Evolutionary conservation across 345 rosid genomes (phyloP).

Genomic region (Citrus cavaleriei): DNA sequence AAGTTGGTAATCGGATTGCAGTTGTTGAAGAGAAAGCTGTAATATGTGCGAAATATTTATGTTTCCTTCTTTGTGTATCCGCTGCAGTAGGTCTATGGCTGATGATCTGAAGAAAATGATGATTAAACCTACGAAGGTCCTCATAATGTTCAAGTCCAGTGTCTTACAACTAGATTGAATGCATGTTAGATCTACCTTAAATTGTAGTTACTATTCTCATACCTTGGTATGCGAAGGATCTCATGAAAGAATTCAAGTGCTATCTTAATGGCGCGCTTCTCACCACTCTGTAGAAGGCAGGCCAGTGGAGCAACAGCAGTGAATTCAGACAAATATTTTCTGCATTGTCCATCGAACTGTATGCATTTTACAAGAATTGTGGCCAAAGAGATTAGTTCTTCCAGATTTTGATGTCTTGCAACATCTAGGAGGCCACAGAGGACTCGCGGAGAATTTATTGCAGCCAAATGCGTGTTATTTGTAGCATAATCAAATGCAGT

Average conservation of each 20-base stretch:
- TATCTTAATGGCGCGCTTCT: constrained; percentile 41
- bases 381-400: constrained; percentile 59
- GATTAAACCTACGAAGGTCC: constrained; percentile 2
- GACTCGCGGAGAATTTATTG: constrained; percentile 63
- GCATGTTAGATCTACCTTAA: neutral
- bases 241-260: constrained; percentile 81
- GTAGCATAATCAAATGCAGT: constrained; percentile 80
- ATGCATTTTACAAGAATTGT: constrained; percentile 78
- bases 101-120: constrained; percentile 54
- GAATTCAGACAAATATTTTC: constrained; percentile 48
- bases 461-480: constrained; percentile 65
- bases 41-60: constrained; percentile 37
- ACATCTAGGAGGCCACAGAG: constrained; percentile 62
- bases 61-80: constrained; percentile 56
- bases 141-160: neutral
- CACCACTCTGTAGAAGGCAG: constrained; percentile 48
- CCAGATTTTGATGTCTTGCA: constrained; percentile 43
- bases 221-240: constrained; percentile 76
- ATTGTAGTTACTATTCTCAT: constrained; percentile 6
- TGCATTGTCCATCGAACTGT: constrained; percentile 81
- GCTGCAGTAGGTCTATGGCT: constrained; percentile 55
- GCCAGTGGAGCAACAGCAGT: constrained; percentile 62
- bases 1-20: constrained; percentile 51
- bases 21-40: constrained; percentile 39
- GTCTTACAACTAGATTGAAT: neutral